Percentiles rank a stretch among this genome's conserved stretches.
Evolutionary conservation across 2,329 filamentous ascomycete species (phyloP).

Genomic region (Drechslera avenae): DNA sequence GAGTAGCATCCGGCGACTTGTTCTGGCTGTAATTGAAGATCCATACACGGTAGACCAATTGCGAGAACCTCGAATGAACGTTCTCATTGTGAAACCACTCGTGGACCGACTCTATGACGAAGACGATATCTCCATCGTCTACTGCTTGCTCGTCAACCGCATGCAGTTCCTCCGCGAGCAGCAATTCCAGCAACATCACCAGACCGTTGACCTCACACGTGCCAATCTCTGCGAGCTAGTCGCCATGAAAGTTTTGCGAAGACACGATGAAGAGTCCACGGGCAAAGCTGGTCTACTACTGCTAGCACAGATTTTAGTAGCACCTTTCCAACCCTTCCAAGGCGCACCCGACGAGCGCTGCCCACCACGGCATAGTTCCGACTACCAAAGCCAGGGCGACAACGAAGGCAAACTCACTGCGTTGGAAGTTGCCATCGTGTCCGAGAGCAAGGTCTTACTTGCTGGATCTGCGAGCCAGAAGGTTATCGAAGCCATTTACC

Average conservation of each 20-base stretch:
- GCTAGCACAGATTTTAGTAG: constrained; percentile 78
- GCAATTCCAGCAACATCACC: constrained; percentile 73
- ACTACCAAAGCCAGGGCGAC: constrained; percentile 53
- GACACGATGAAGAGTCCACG: constrained; percentile 77
- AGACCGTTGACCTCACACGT: constrained; percentile 79
- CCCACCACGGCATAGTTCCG: constrained; percentile 58
- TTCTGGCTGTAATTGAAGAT: constrained; percentile 61
- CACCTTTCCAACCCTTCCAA: constrained; percentile 84
- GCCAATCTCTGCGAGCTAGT: constrained; percentile 80
- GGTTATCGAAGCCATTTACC: constrained; percentile 82
- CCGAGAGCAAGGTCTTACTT: constrained; percentile 78
- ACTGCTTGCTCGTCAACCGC: constrained; percentile 81
- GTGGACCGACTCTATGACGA: constrained; percentile 83
- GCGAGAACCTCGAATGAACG: constrained; percentile 79
- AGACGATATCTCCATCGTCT: constrained; percentile 81
- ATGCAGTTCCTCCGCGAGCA: constrained; percentile 81
- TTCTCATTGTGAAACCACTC: constrained; percentile 76
- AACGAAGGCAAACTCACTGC: constrained; percentile 71
- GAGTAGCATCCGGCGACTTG: constrained; percentile 49
- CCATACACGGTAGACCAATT: constrained; percentile 76
- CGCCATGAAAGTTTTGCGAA: constrained; percentile 75
- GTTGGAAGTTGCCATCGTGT: constrained; percentile 81
- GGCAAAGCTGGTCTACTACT: constrained; percentile 73
- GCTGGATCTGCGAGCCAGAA: constrained; percentile 79
- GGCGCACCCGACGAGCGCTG: constrained; percentile 73